A percentile compares a stretch with the other conserved stretches of the same genome.
Conservation (phyloP, 176 grass and related monocot genomes). For the Pontederia crassipes region DNA sequence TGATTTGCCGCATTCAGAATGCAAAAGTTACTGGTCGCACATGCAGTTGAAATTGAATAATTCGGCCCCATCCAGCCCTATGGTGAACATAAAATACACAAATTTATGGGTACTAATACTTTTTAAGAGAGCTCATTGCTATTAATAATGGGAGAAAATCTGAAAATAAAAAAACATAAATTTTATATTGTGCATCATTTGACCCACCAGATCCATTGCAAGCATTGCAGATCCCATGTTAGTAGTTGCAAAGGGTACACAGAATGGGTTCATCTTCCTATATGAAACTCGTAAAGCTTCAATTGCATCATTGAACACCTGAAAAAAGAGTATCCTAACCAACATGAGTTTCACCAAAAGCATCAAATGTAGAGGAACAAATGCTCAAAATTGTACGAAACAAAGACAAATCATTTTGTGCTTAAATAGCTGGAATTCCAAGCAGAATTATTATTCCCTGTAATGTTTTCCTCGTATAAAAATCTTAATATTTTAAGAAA, state of each 20-base stretch:
- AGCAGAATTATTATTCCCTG: too few species aligned
- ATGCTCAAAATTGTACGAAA: background rate
- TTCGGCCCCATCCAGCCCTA: slow-evolving; percentile 99
- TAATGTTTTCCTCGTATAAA: too few species aligned
- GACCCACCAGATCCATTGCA: slow-evolving; percentile 91
- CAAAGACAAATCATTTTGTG: background rate
- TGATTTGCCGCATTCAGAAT: slow-evolving; percentile 97
- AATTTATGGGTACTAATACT: too few species aligned
- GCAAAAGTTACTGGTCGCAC: slow-evolving; percentile 98
- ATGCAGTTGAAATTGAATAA: slow-evolving; percentile 98
- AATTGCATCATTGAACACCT: slow-evolving; percentile 98
- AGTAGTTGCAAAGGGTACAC: slow-evolving; percentile 97
- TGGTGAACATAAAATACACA: slow-evolving; percentile 11
- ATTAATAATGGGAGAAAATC: background rate
- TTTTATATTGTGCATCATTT: slow-evolving; percentile 12
- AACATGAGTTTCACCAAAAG: slow-evolving; percentile 18
- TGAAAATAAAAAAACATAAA: slow-evolving; percentile 9
- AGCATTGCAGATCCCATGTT: slow-evolving; percentile 99
- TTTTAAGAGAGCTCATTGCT: too few species aligned
- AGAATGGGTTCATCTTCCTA: slow-evolving; percentile 99
- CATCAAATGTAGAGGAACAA: background rate
- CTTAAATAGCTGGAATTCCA: too few species aligned
- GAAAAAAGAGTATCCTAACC: slow-evolving; percentile 20
- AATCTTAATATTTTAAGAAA: too few species aligned
- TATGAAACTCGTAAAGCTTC: slow-evolving; percentile 96